Conservation (phyloP, 2,329 filamentous ascomycete genomes). For the Didymella pinodella region DNA sequence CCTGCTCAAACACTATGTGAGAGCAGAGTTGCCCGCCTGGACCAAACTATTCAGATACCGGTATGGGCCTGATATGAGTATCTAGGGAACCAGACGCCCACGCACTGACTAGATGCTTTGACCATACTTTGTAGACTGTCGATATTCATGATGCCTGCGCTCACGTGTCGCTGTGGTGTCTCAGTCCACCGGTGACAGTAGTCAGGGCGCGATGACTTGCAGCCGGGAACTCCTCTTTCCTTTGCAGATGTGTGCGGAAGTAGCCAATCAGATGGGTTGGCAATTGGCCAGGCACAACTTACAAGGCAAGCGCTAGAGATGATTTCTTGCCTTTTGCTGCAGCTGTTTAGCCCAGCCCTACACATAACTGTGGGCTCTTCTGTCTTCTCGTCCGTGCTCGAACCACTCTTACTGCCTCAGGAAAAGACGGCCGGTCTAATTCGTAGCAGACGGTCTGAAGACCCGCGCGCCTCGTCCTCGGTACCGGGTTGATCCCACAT, state of each 20-base stretch:
- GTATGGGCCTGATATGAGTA: neutral
- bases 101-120: neutral
- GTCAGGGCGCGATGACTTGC: neutral
- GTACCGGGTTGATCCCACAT: conserved; percentile 26
- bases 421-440: conserved; percentile 10
- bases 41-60: too few relatives aligned
- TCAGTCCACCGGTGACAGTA: neutral
- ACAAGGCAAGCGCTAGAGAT: conserved; percentile 4
- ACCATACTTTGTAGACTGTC: neutral
- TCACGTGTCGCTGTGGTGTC: neutral
- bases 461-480: conserved; percentile 14
- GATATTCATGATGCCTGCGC: neutral
- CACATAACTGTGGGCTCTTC: conserved; percentile 7
- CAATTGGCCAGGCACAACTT: neutral
- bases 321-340: neutral
- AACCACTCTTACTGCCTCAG: conserved; percentile 15
- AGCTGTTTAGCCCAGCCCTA: conserved; percentile 12
- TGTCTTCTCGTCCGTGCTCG: conserved; percentile 13
- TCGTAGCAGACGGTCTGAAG: neutral
- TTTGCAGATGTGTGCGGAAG: neutral
- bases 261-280: conserved; percentile 1
- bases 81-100: neutral
- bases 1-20: too few relatives aligned
- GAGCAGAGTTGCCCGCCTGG: too few relatives aligned
- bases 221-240: neutral